These are phyloP conservation scores for Pugionium cornutum DNA, from an alignment of 345 rosid species.

Conservation along the genomic window DNA sequence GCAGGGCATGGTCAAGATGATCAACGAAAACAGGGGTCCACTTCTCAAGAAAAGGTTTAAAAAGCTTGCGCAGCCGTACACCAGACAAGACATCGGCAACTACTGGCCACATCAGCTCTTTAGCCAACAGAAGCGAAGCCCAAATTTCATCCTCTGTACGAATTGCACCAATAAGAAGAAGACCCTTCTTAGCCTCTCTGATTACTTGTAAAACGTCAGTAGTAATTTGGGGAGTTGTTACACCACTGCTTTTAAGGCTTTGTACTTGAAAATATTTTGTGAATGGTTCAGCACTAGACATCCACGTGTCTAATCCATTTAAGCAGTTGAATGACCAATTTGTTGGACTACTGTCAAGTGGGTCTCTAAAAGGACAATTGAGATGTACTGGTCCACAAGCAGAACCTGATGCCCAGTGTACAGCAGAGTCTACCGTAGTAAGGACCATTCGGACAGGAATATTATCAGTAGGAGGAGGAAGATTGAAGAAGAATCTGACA, in stretches of 20 bases:
- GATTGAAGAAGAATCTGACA: slow-evolving; percentile 84
- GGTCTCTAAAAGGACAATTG: slow-evolving; percentile 92
- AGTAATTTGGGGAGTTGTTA: slow-evolving; percentile 39
- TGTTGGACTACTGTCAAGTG: slow-evolving; percentile 60
- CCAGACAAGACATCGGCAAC: slow-evolving; percentile 92
- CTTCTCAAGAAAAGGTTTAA: slow-evolving; percentile 51
- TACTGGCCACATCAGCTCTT: slow-evolving; percentile 83
- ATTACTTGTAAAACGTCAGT: slow-evolving; percentile 58
- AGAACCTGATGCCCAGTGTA: slow-evolving; percentile 69
- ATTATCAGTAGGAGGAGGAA: slow-evolving; percentile 78
- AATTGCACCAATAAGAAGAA: slow-evolving; percentile 67
- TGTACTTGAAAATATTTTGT: slow-evolving; percentile 67
- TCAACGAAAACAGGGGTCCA: slow-evolving; percentile 60
- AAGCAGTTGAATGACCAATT: slow-evolving; percentile 71
- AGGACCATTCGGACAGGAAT: slow-evolving; percentile 85
- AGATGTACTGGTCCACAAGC: slow-evolving; percentile 92
- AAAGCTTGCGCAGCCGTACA: slow-evolving; percentile 72
- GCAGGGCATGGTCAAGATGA: slow-evolving; percentile 83
- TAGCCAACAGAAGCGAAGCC: slow-evolving; percentile 86
- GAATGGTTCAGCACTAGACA: slow-evolving; percentile 68
- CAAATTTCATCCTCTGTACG: slow-evolving; percentile 86
- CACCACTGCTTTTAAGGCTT: slow-evolving; percentile 41
- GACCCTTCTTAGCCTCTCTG: slow-evolving; percentile 58
- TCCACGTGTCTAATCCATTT: slow-evolving; percentile 79
- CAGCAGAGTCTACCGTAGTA: slow-evolving; percentile 85